phyloP scores from a whole-genome alignment of 1,284 basidiomycete species.

The Cryptococcus depauperatus region DNA sequence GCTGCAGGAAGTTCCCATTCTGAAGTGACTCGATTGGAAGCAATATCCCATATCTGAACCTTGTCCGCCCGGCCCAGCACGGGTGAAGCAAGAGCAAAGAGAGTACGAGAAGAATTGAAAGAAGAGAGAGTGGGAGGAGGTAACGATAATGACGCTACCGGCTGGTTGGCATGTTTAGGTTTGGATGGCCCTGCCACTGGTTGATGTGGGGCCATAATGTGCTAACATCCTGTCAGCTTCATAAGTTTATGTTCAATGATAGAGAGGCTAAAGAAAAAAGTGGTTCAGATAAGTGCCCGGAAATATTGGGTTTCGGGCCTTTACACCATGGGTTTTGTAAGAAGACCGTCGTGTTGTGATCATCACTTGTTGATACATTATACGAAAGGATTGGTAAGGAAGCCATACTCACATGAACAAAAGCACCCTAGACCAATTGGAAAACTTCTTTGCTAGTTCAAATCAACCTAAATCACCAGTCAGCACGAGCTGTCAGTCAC shows the following conservation, averaged over 20 bases:
- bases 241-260: background rate
- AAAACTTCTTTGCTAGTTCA: background rate
- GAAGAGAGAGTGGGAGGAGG: slow-evolving; percentile 37
- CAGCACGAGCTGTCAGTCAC: background rate
- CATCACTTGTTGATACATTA: slow-evolving; percentile 34
- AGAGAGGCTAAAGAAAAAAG: slow-evolving; percentile 1
- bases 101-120: slow-evolving; percentile 39
- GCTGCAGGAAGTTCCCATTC: slow-evolving; percentile 44
- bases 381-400: background rate
- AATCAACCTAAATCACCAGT: background rate
- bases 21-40: slow-evolving; percentile 34
- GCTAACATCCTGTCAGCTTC: slow-evolving; percentile 7
- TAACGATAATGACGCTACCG: slow-evolving; percentile 32
- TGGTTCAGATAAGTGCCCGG: slow-evolving; percentile 38
- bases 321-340: slow-evolving; percentile 35
- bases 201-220: slow-evolving; percentile 33
- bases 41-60: slow-evolving; percentile 42
- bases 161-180: slow-evolving; percentile 22
- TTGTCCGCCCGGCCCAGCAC: slow-evolving; percentile 42
- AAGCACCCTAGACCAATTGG: background rate
- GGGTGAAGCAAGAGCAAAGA: slow-evolving; percentile 39
- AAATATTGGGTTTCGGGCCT: slow-evolving; percentile 40
- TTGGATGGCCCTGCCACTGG: slow-evolving; percentile 39
- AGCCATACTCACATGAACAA: slow-evolving; percentile 3
- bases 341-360: slow-evolving; percentile 45